Conservation (phyloP, 2,329 filamentous ascomycete genomes). For the Pseudophaeomoniella oleicola region DNA sequence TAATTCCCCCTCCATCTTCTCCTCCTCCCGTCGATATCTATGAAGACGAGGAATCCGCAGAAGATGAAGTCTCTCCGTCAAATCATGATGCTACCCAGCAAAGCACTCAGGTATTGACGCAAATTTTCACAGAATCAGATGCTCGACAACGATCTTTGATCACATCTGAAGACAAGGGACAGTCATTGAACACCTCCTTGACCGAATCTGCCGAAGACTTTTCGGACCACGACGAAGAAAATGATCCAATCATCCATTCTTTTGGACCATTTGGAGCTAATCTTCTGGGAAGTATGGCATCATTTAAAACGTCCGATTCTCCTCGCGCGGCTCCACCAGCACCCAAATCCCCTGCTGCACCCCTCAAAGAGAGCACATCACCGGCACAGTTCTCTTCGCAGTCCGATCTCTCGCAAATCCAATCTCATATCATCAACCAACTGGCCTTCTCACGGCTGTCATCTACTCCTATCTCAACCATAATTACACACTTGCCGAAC, state of each 20-base stretch:
- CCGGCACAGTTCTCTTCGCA: slow-evolving; percentile 18
- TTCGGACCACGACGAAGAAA: slow-evolving; percentile 78
- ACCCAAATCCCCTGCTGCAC: slow-evolving; percentile 7
- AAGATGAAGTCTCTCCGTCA: slow-evolving; percentile 14
- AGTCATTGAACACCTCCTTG: slow-evolving; percentile 6
- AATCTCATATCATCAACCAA: slow-evolving; percentile 87
- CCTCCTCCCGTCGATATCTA: slow-evolving; percentile 46
- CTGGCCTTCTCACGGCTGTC: slow-evolving; percentile 87
- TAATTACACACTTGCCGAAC: slow-evolving; percentile 68
- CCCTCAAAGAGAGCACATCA: slow-evolving; percentile 19
- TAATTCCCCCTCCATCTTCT: slow-evolving; percentile 27
- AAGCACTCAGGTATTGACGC: slow-evolving; percentile 18
- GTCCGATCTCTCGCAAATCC: slow-evolving; percentile 26
- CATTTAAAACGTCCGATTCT: slow-evolving; percentile 53
- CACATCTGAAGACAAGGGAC: not conserved
- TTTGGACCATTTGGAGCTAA: slow-evolving; percentile 85
- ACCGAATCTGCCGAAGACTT: slow-evolving; percentile 42
- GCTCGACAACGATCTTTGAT: slow-evolving; percentile 6
- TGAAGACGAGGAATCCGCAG: slow-evolving; percentile 51
- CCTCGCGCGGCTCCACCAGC: slow-evolving; percentile 32
- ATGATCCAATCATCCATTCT: slow-evolving; percentile 82
- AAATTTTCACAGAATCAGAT: slow-evolving; percentile 11
- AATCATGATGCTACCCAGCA: slow-evolving; percentile 4
- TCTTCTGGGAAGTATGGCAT: slow-evolving; percentile 66
- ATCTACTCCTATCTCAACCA: slow-evolving; percentile 77